Conservation (phyloP, 2,329 filamentous ascomycete species). For the Spiromastix sp. region DNA sequence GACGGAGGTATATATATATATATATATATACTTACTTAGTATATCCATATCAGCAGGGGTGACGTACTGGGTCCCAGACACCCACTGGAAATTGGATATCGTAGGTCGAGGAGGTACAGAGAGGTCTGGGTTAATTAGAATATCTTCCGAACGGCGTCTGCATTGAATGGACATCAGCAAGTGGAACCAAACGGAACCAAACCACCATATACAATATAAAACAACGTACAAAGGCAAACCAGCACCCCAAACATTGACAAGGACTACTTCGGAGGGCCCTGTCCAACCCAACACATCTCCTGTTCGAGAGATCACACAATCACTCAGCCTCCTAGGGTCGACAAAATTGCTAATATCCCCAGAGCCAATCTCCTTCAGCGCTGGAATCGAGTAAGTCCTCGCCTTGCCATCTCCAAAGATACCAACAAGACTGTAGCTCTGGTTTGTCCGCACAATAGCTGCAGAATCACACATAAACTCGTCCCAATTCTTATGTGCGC, state of each 20-base stretch:
- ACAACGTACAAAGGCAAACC: constrained; percentile 51
- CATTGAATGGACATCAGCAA: constrained; percentile 13
- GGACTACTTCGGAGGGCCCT: constrained; percentile 72
- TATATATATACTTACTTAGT: constrained; percentile 42
- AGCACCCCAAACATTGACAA: constrained; percentile 77
- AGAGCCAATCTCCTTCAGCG: constrained; percentile 70
- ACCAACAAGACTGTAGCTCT: constrained; percentile 69
- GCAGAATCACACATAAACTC: constrained; percentile 74
- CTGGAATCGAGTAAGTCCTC: constrained; percentile 78
- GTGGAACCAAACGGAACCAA: too few relatives aligned
- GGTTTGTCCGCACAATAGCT: constrained; percentile 61
- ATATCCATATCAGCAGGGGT: constrained; percentile 80
- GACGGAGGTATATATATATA: neutral
- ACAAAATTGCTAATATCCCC: constrained; percentile 55
- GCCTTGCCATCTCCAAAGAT: constrained; percentile 75
- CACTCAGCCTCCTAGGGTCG: constrained; percentile 61
- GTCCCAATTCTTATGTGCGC: constrained; percentile 86
- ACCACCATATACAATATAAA: constrained; percentile 11
- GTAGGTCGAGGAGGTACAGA: constrained; percentile 71
- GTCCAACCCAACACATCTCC: constrained; percentile 84
- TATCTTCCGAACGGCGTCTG: constrained; percentile 51
- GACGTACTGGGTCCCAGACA: constrained; percentile 86
- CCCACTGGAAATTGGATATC: constrained; percentile 94
- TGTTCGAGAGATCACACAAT: constrained; percentile 60
- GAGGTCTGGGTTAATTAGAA: constrained; percentile 66